Base-by-base conservation (phyloP, 1,139 yeast species). In the Blastobotrys petasosporus region DNA sequence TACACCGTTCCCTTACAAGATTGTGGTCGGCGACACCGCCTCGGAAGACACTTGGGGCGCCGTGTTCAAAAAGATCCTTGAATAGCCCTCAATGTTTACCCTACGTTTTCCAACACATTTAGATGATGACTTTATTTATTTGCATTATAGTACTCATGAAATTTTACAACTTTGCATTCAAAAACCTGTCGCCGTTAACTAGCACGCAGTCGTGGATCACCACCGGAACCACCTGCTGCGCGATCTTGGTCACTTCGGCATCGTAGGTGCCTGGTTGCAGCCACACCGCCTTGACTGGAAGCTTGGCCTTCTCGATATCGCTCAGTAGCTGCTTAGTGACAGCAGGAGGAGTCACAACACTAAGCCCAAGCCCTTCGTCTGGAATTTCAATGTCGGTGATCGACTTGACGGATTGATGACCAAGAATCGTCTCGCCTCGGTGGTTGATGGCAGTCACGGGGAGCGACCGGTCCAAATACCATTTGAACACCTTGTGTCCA, bases 251-350 rank as follows among this genome's bases (percentile, higher is more conserved):
- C 2, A 79, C 81, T n/a, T 67, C 71, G 7, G 64, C 62, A 55
- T 82, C 80, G 53, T 75, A 83, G 32, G 86, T 75, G 0, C 94
- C 94, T 0, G 94, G 94, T 60, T 85, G 95, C 52, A 84, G 79
- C 95, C 95, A 85, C 28, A 84, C 67, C 0, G 82, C 80, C 54
- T 75, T 75, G 28, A 85, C 67, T 15, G 47, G 44, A 8, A 53
- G 56, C 16, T 68, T 63, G 60, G 47, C 68, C 54, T 6, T 59
- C 40, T 40, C 67, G 16, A 75, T 68, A 39, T 72, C 73, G 39
- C 70, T 62, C 41, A 85, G 64, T 1, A 80, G 71, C 7, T 64
- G 57, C 13, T 65, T 63, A 2, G 87, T 77, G 10, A 82, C 73
- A 0, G 61, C 60, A 0, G 94, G 94, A 2, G 94, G 90, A 0